phyloP scores from a whole-genome alignment of 768 basidiomycete species.

The Kwoniella heveanensis region DNA sequence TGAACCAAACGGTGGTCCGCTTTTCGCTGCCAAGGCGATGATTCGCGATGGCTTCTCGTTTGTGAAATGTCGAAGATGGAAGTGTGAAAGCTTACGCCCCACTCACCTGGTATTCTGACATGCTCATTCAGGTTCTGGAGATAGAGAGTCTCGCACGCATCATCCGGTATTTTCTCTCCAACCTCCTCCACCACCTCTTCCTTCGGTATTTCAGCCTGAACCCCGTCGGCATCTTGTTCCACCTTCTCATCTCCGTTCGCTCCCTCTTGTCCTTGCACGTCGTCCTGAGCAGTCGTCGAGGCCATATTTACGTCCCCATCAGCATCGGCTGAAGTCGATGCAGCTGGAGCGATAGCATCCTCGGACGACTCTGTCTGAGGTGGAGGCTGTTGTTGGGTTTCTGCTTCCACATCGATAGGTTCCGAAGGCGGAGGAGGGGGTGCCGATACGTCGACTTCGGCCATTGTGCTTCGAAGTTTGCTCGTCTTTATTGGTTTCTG shows the following conservation, averaged over 20 bases:
- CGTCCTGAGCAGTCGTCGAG: not conserved
- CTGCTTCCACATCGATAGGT: constrained; percentile 3
- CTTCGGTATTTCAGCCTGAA: not conserved
- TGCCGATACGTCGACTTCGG: constrained; percentile 15
- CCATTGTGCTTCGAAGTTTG: constrained; percentile 11
- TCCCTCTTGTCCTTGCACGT: not conserved
- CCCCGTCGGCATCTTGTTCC: not conserved
- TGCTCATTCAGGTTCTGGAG: constrained; percentile 96
- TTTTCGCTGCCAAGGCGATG: too few species aligned
- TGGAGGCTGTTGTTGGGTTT: constrained; percentile 5
- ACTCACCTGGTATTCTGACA: constrained; percentile 56
- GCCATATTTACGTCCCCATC: constrained; percentile 22
- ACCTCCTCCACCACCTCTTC: constrained; percentile 10
- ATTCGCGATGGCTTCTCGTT: too few species aligned
- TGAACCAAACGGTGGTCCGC: too few species aligned
- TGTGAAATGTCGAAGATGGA: too few species aligned
- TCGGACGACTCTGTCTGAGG: not conserved
- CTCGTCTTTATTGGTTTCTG: not conserved
- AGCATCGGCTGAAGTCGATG: not conserved
- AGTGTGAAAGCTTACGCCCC: too few species aligned
- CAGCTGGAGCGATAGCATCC: not conserved
- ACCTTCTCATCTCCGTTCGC: not conserved
- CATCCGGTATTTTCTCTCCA: constrained; percentile 39
- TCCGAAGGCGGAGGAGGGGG: not conserved
- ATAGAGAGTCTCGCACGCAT: constrained; percentile 80